Conservation (phyloP, 331 rosid species). For the Rosa hybrid region DNA sequence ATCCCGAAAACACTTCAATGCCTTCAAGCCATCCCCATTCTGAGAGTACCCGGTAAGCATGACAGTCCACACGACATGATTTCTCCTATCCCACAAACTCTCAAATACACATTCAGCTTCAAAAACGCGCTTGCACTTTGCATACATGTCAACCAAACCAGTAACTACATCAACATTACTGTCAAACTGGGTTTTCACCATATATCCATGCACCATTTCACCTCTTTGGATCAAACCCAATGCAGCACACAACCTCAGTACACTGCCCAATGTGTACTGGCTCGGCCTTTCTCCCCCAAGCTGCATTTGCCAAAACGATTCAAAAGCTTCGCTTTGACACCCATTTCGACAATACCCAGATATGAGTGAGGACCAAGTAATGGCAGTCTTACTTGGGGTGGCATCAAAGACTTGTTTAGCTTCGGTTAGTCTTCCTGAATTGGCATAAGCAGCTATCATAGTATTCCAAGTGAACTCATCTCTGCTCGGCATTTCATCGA, state of each 20-base stretch:
- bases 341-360: constrained; percentile 66
- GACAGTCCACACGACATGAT: constrained; percentile 68
- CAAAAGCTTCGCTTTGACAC: constrained; percentile 53
- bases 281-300: constrained; percentile 58
- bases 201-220: constrained; percentile 61
- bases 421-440: constrained; percentile 53
- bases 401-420: constrained; percentile 57
- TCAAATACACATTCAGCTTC: constrained; percentile 64
- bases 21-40: constrained; percentile 54
- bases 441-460: constrained; percentile 63
- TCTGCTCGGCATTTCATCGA: constrained; percentile 58
- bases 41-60: constrained; percentile 88
- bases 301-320: constrained; percentile 58
- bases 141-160: constrained; percentile 79
- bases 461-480: constrained; percentile 75
- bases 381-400: constrained; percentile 39
- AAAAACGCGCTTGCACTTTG: constrained; percentile 59
- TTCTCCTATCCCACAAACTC: constrained; percentile 46
- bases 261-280: constrained; percentile 24
- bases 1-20: constrained; percentile 54
- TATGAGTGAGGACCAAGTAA: constrained; percentile 74
- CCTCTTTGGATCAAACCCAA: constrained; percentile 55
- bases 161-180: constrained; percentile 54
- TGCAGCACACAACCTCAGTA: constrained; percentile 59
- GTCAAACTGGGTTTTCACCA: constrained; percentile 50